Evolutionary conservation across 1,139 yeast species (phyloP).

Genomic region (Spathaspora sp.): DNA sequence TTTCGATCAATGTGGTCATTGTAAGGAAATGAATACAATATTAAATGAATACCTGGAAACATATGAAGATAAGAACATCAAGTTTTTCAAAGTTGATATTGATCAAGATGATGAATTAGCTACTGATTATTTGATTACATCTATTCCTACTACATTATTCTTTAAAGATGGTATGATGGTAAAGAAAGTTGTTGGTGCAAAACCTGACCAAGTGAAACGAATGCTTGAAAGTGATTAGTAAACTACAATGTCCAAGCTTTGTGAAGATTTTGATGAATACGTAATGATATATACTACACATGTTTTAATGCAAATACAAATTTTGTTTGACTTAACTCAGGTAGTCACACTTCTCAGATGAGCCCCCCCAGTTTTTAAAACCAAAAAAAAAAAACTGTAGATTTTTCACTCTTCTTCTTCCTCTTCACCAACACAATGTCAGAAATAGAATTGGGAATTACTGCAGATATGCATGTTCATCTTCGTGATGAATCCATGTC

Average conservation of each 20-base stretch:
- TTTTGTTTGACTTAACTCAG: not conserved
- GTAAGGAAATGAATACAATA: constrained; percentile 13
- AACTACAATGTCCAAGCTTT: not conserved
- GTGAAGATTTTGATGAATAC: not conserved
- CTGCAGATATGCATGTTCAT: constrained; percentile 97
- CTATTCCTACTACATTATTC: constrained; percentile 57
- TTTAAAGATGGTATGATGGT: constrained; percentile 70
- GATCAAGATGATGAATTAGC: constrained; percentile 15
- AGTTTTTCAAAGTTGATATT: constrained; percentile 13
- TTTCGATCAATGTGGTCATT: constrained; percentile 15
- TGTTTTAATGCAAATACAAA: not conserved
- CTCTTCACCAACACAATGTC: constrained; percentile 9
- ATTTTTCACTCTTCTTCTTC: not conserved
- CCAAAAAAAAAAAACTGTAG: not conserved
- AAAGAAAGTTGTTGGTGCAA: constrained; percentile 76
- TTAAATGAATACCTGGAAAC: constrained; percentile 12
- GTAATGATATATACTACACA: not conserved
- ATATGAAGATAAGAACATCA: constrained; percentile 10
- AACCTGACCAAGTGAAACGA: constrained; percentile 38
- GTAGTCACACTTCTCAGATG: not conserved
- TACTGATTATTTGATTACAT: constrained; percentile 50
- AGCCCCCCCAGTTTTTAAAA: not conserved
- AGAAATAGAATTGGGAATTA: constrained; percentile 66
- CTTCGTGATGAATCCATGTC: constrained; percentile 92
- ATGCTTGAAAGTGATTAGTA: constrained; percentile 12